phyloP scores from a whole-genome alignment of 2,329 filamentous ascomycete genomes.

The Teratosphaeria pseudoeucalypti region DNA sequence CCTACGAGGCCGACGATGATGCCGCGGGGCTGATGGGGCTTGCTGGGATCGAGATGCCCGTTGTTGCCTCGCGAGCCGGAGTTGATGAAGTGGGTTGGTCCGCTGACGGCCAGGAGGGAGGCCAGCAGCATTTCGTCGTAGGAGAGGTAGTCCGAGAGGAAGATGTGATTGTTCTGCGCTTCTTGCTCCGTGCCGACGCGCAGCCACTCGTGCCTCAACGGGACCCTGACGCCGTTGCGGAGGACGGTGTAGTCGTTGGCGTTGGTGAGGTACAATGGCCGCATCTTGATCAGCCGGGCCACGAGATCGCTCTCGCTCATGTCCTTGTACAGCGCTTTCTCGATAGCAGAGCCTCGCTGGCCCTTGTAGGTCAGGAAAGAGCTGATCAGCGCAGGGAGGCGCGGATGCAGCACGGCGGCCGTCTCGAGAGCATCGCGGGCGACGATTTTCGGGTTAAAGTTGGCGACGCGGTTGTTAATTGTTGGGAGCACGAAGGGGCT shows the following conservation, averaged over 20 bases:
- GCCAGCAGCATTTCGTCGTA: slow-evolving; percentile 15
- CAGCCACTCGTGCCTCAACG: background rate
- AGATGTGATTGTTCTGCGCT: slow-evolving; percentile 1
- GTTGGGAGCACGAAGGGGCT: background rate
- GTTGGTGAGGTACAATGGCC: slow-evolving; percentile 9
- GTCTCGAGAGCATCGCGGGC: slow-evolving; percentile 7
- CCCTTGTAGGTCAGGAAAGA: slow-evolving; percentile 13
- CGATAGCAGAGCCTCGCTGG: slow-evolving; percentile 8
- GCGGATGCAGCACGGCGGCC: slow-evolving; percentile 11
- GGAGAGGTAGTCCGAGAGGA: slow-evolving; percentile 9
- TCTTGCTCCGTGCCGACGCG: background rate
- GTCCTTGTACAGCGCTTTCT: slow-evolving; percentile 10
- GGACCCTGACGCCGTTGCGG: slow-evolving; percentile 1
- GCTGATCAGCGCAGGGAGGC: slow-evolving; percentile 7
- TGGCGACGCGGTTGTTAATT: slow-evolving; percentile 1
- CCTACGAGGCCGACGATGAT: slow-evolving; percentile 16
- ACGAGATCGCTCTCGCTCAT: slow-evolving; percentile 6
- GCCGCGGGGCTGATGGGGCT: slow-evolving; percentile 6
- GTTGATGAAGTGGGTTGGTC: slow-evolving; percentile 9
- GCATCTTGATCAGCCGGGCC: slow-evolving; percentile 10
- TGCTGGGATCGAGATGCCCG: background rate
- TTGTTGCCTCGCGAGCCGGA: background rate
- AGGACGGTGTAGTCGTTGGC: slow-evolving; percentile 10
- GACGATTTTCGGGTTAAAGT: slow-evolving; percentile 5
- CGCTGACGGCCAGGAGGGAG: slow-evolving; percentile 10